Base-by-base conservation (phyloP, 371 early-diverging fungal genomes). In the Mucor mucedo region DNA sequence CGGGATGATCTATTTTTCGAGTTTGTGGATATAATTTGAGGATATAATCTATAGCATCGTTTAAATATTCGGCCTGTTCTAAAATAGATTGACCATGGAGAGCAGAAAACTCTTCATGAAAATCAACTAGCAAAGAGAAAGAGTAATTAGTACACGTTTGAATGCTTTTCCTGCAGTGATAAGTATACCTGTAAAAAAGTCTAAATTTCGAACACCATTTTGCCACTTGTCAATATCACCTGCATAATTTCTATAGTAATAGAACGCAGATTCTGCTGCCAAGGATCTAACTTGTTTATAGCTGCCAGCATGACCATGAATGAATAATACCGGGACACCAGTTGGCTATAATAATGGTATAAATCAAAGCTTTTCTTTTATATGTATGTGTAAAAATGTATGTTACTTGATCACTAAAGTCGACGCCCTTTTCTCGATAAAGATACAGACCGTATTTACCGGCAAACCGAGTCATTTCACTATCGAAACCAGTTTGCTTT, bases 271-370 rank as follows among this genome's bases (percentile, higher is more conserved):
- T 33, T 88, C 91, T 35, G 89, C 80, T 16, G 94, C 96, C 32
- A 97, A 78, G 2, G 95, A 92, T 35, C 95, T 82, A 4, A 92
- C 87, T 76, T 97, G 98, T 66, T 91, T 91, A 67, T 90, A 90
- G 62, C 93, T 93, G 9, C 98, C 98, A 14, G 96, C 96, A 70
- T 97, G 93, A 0, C 98, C 98, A 14, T 95, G 98, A 38, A 98
- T 87, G 78, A 98, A 98, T 38, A 98, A 74, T 0, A 94, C 90
- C 0, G 98, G 98, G 11, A 91, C 83, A 33, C 95, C 90, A 28
- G 78, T 80, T 5, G 83, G 87, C 75, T 78, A 62, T 62, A 30
- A 63, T 53, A 49, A 32, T 5, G 13, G 11, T 8, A 49, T 29
- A 49, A 49, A 30, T 52, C 14, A 38, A 6, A 49, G 16, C 3